A percentile compares a stretch with the other conserved stretches of the same genome.
phyloP scores from a whole-genome alignment of 1,139 yeast genomes.

The Eremothecium cymbalariae region DNA sequence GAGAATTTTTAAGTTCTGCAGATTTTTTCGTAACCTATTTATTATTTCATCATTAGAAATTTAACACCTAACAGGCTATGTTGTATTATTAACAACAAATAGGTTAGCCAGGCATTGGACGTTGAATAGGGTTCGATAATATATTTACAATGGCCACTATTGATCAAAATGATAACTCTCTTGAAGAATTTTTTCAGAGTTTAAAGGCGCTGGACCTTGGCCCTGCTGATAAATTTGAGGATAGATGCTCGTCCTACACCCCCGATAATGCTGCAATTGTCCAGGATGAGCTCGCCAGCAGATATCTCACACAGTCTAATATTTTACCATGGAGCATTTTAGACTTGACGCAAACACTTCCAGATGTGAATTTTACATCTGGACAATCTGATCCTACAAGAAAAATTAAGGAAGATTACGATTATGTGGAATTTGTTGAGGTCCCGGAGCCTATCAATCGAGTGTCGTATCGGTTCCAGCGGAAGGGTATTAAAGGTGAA shows the following conservation, averaged over 20 bases:
- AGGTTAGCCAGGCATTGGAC: too few species aligned
- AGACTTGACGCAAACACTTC: constrained; percentile 28
- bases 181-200: constrained; percentile 5
- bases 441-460: constrained; percentile 48
- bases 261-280: neutral
- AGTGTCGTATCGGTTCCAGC: constrained; percentile 50
- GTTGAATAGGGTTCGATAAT: too few species aligned
- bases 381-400: constrained; percentile 11
- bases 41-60: too few species aligned
- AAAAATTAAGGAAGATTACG: constrained; percentile 30
- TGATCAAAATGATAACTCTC: too few species aligned
- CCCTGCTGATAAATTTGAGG: constrained; percentile 1
- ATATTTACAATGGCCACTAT: too few species aligned
- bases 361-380: constrained; percentile 16
- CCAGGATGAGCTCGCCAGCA: constrained; percentile 14
- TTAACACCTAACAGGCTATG: too few species aligned
- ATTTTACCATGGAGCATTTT: constrained; percentile 27
- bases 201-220: constrained; percentile 2
- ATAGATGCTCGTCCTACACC: neutral
- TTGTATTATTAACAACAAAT: too few species aligned
- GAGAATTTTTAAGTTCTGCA: too few species aligned
- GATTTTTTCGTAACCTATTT: too few species aligned
- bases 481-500: constrained; percentile 69
- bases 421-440: constrained; percentile 36
- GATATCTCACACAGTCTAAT: constrained; percentile 24